Evolutionary conservation across 2,329 filamentous ascomycete species (phyloP).

Genomic region (Cyphellophora attinorum): DNA sequence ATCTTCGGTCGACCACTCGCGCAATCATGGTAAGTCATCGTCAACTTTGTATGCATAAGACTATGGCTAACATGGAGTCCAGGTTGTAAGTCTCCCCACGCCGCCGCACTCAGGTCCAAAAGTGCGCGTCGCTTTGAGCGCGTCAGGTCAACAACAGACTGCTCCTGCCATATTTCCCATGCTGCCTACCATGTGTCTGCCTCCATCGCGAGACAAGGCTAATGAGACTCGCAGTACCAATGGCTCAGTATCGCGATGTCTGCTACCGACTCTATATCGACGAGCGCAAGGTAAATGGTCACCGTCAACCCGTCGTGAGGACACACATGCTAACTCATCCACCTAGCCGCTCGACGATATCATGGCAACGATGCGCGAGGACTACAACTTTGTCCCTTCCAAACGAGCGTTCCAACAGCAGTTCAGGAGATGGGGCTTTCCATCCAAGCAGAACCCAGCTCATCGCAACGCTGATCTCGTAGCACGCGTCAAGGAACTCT

Average conservation of each 20-base stretch:
- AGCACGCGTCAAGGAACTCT: slow-evolving; percentile 63
- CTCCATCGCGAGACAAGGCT: too few species aligned
- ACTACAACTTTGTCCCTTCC: slow-evolving; percentile 61
- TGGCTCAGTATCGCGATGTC: slow-evolving; percentile 54
- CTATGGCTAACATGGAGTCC: too few species aligned
- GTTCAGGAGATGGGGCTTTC: slow-evolving; percentile 71
- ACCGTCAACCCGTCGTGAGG: not conserved
- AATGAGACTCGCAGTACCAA: too few species aligned
- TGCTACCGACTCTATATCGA: slow-evolving; percentile 67
- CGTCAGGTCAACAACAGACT: too few species aligned
- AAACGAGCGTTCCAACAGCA: slow-evolving; percentile 69
- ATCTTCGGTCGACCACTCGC: too few species aligned
- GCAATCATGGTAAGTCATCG: too few species aligned
- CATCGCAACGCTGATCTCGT: slow-evolving; percentile 61
- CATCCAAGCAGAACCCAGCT: slow-evolving; percentile 61
- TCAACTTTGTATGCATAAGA: too few species aligned
- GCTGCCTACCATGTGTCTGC: too few species aligned
- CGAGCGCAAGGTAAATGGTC: slow-evolving; percentile 49
- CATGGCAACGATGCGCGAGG: slow-evolving; percentile 57
- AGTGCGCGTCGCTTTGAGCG: too few species aligned
- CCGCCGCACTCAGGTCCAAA: too few species aligned
- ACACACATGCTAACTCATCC: not conserved
- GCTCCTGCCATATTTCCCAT: too few species aligned
- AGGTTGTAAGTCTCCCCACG: too few species aligned
- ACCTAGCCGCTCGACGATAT: slow-evolving; percentile 58